phyloP scores from a whole-genome alignment of 2,329 filamentous ascomycete genomes.

The Pseudopyrenochaeta lycopersici region DNA sequence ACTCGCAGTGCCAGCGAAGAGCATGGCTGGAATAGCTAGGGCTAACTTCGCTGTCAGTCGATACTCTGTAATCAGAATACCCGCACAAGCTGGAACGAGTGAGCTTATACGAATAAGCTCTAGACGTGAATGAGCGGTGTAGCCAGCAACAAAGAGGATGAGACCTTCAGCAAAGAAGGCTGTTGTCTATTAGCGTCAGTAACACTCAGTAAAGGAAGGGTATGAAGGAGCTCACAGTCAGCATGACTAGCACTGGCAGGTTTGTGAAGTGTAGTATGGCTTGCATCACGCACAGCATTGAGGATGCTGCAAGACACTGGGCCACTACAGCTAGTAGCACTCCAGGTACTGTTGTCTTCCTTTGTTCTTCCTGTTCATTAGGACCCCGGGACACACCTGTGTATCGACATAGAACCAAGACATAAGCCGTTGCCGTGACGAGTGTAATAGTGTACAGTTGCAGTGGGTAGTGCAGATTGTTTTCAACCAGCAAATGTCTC shows the following conservation, averaged over 20 bases:
- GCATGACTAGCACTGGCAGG: slow-evolving; percentile 38
- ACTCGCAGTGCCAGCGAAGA: slow-evolving; percentile 29
- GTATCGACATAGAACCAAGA: slow-evolving; percentile 7
- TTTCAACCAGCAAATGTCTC: slow-evolving; percentile 31
- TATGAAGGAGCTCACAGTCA: slow-evolving; percentile 33
- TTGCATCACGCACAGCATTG: slow-evolving; percentile 35
- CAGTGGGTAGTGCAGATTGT: slow-evolving; percentile 34
- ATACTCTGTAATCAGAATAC: slow-evolving; percentile 37
- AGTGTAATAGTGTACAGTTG: slow-evolving; percentile 24
- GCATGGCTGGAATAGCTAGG: slow-evolving; percentile 29
- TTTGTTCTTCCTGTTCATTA: neutral
- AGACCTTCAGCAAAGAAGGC: slow-evolving; percentile 26
- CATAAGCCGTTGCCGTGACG: neutral
- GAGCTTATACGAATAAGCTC: slow-evolving; percentile 23
- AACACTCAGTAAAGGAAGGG: neutral
- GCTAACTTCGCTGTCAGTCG: slow-evolving; percentile 33
- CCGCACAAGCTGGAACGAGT: slow-evolving; percentile 22
- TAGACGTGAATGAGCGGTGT: slow-evolving; percentile 9
- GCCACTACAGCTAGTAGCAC: slow-evolving; percentile 6
- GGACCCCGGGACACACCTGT: neutral
- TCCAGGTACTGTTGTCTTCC: neutral
- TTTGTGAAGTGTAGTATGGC: slow-evolving; percentile 43
- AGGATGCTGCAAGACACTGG: slow-evolving; percentile 22
- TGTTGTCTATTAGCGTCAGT: slow-evolving; percentile 19
- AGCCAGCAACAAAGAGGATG: slow-evolving; percentile 13